Base-by-base conservation (phyloP, 1,284 basidiomycete genomes). In the Sparassis latifolia region DNA sequence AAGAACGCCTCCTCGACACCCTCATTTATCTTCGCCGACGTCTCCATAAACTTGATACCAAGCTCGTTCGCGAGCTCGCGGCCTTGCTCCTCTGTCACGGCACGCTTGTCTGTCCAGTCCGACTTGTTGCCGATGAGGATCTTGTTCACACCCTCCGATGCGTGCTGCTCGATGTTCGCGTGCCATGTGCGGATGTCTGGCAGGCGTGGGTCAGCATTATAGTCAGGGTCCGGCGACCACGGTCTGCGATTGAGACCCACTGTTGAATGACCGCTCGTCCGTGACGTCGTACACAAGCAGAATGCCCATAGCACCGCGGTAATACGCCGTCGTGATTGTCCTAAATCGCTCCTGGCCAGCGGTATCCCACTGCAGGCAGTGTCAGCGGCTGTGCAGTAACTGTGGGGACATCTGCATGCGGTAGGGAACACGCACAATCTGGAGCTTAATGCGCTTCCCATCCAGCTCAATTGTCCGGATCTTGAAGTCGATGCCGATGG, bases 1-100 rank as follows among this genome's bases (percentile, higher is more conserved):
- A 99, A 98, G 80, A 99, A 99, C 2, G 97, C 96, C 63, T 98
- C 95, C 72, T 99, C 97, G 27, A 99, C 97, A 56, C 95, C 94
- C 54, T 97, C 89, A 70, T 98, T 99, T 47, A 91, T 81, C 78
- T 99, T 99, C 48, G 97, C 97, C 33, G 90, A 94, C 5, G 97
- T 99, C 76, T 99, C 97, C 79, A 99, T 90, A 71, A 98, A 99
- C 65, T 84, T 86, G 68, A 99, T 80, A 32, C 93, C 95, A 45
- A 99, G 79, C 66, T 96, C 92, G 48, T 84, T 75, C 10, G 93
- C 93, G 33, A 96, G 79, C 59, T 86, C 84, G 46, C 79, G 81
- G 45, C 88, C 88, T 68, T 92, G 88, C 62, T 92, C 87, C 64
- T 87, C 84, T 2, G 91, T 86, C 49, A 99, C 90, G 28, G 85